Evolutionary conservation across 345 rosid genomes (phyloP), one percentile per base, ranked within the genome.

Genomic region (Nephelium lappaceum): DNA sequence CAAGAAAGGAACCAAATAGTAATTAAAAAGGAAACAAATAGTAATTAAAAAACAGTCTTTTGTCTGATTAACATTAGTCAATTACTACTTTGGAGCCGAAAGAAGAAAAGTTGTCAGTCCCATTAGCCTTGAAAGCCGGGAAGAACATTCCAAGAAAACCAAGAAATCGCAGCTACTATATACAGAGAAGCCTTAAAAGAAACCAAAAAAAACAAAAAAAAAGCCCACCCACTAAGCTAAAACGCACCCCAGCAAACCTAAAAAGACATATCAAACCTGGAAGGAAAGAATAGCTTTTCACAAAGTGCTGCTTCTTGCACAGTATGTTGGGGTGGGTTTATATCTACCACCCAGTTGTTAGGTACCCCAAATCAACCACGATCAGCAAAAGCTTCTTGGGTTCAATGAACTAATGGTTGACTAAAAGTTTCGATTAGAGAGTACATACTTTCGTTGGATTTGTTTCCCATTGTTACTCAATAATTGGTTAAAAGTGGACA

Each of bases 71-170:
- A 27, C 31, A 53, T 67, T 68, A 71, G 31, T 71, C 65, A 71
- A 72, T 3, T 6, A 0, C n/a, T 12, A 69, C 67, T 84, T 81
- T 73, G 73, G 73, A 72, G 87, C 84, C 84, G 87, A 81, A 84
- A 84, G 87, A 76, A 57, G 83, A 76, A 78, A 84, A 81, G 81
- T 45, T 3, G 67, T 16, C 11, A 1, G 49, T 55, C 55, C 67
- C 81, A 81, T 73, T 79, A 79, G 47, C 81, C 84, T 84, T 45
- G 68, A 84, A 84, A 81, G 81, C 69, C 45, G 84, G 27, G 74
- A 73, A 84, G 81, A 81, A 73, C 82, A 76, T 51, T 78, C 79
- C 67, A 66, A 66, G 10, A 72, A 64, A 47, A 21, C n/a, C 67
- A 62, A 61, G 63, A 38, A 38, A 15, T 4, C 36, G 74, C 55